These are phyloP conservation scores for Tolypocladium tropicale DNA, from an alignment of 2,329 filamentous ascomycete genomes.

Conservation along the genomic window DNA sequence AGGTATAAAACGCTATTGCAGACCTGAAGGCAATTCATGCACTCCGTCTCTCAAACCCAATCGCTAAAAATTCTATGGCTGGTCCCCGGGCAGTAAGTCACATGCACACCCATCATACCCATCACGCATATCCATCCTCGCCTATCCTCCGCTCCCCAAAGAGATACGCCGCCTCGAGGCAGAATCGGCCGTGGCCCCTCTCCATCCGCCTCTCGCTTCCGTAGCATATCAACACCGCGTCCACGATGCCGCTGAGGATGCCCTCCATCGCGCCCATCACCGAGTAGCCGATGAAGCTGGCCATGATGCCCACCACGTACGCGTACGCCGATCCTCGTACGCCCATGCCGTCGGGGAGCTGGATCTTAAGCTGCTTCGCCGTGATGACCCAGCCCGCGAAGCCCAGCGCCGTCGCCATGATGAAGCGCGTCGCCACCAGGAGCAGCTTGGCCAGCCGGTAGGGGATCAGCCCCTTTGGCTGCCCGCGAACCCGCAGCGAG, in stretches of 20 bases:
- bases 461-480: conserved; percentile 55
- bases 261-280: conserved; percentile 86
- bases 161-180: conserved; percentile 79
- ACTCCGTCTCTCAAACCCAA: background rate
- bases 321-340: conserved; percentile 80
- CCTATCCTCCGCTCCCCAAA: conserved; percentile 56
- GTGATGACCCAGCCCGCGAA: conserved; percentile 97
- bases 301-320: conserved; percentile 86
- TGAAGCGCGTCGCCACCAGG: conserved; percentile 79
- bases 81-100: background rate
- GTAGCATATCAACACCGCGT: conserved; percentile 88
- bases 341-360: conserved; percentile 39
- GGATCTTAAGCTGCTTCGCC: conserved; percentile 63
- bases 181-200: conserved; percentile 65
- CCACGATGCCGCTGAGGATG: conserved; percentile 75
- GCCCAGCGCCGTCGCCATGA: conserved; percentile 82
- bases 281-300: conserved; percentile 90
- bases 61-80: background rate
- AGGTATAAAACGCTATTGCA: no score
- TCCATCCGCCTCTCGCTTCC: conserved; percentile 72
- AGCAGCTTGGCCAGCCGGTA: conserved; percentile 88
- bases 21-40: no score
- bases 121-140: conserved; percentile 7
- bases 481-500: conserved; percentile 32
- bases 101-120: background rate